Evolutionary conservation across 1,284 basidiomycete genomes (phyloP).

Genomic region (Apiotrichum sp.): DNA sequence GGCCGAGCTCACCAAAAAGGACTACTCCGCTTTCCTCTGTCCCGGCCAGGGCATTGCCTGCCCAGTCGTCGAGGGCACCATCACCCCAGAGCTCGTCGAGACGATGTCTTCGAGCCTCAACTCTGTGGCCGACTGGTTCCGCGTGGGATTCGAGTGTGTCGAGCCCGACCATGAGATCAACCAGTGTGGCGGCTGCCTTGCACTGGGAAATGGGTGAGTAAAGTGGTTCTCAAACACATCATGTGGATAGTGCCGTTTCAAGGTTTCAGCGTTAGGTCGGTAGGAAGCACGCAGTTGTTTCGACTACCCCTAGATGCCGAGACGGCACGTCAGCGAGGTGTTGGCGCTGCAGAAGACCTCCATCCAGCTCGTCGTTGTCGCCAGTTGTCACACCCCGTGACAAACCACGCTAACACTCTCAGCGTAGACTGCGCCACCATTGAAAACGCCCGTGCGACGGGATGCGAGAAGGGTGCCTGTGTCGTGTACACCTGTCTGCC

Average conservation of each 20-base stretch:
- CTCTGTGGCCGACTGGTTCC: conserved; percentile 47
- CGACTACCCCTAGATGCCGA: too few species aligned
- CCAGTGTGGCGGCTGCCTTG: conserved; percentile 46
- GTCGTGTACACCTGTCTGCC: conserved; percentile 43
- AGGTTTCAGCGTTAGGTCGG: too few species aligned
- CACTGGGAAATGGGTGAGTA: conserved; percentile 44
- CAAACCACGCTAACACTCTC: background rate
- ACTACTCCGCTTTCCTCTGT: conserved; percentile 48
- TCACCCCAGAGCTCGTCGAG: conserved; percentile 27
- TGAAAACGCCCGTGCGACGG: conserved; percentile 39
- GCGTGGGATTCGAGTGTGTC: conserved; percentile 47
- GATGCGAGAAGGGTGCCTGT: conserved; percentile 40
- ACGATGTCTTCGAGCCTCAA: conserved; percentile 31
- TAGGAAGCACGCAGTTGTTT: too few species aligned
- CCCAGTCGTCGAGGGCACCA: conserved; percentile 30
- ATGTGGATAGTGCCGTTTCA: too few species aligned
- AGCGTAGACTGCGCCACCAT: conserved; percentile 48
- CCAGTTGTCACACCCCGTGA: too few species aligned
- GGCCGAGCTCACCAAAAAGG: conserved; percentile 34
- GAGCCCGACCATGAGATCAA: conserved; percentile 45
- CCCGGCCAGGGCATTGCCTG: conserved; percentile 44
- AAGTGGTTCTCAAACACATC: too few species aligned
- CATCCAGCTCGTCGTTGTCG: too few species aligned
- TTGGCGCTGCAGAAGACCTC: too few species aligned
- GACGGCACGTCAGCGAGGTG: too few species aligned